Base-by-base conservation (phyloP, 768 basidiomycete species). In the Phallus indusiatus region DNA sequence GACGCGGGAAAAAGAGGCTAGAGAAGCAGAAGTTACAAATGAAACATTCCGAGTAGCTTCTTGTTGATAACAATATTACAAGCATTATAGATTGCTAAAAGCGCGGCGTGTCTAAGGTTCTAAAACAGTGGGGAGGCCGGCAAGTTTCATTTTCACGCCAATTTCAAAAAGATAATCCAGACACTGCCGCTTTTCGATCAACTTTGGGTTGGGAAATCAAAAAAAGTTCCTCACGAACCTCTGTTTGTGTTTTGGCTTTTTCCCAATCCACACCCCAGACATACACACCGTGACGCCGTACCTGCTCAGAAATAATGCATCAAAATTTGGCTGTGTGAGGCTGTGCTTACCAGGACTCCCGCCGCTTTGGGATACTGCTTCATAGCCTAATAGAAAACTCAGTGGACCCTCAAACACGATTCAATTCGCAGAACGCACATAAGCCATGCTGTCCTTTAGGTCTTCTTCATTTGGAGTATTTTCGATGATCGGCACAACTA, bases 391-490 rank as follows among this genome's bases (percentile, higher is more conserved):
- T 42, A 8, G 24, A 7, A 53, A 48, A 21, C 2, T 8, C 22
- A 48, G 53, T n/a, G 53, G 20, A 20, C 17, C 12, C n/a, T 7
- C 24, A 21, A 50, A 49, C 47, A 47, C 11, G 28, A 22, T 24
- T 14, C 22, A 20, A 8, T 8, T n/a, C 18, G 11, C 47, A 34
- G 16, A 9, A 55, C 70, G 54, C 59, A 75, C 71, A 36, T 82
- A 83, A 0, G 83, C 89, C 90, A 94, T 93, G 62, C 88, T 86
- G 47, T 89, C 89, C 61, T 84, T 88, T 59, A 94, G 74, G 68
- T 93, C 91, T 69, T 93, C 91, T 69, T 94, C 92, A 60, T 88
- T 78, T 5, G 91, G 91, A 1, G 92, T 94, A 66, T 94, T 94
- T 64, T 90, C 86, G 61, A 94, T 94, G 67, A 94, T 93, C 0